Percentiles rank a stretch among this genome's conserved stretches.
Evolutionary conservation across 805 yeast species (phyloP).

Genomic region (Wickerhamiella shivajii): DNA sequence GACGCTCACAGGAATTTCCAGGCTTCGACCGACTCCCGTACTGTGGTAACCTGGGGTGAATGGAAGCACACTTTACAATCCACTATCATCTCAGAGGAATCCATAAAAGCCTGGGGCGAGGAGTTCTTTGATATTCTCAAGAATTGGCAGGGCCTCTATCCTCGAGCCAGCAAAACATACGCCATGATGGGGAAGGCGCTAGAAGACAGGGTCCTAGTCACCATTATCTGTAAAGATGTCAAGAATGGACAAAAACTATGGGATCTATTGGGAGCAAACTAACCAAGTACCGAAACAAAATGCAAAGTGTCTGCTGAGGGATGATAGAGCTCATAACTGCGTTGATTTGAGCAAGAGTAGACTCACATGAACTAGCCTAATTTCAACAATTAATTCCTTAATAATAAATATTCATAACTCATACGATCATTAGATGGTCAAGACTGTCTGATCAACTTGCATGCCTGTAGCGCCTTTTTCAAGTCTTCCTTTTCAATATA

Average conservation of each 20-base stretch:
- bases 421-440: too few relatives aligned
- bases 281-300: too few relatives aligned
- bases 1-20: conserved; percentile 33
- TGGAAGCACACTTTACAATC: conserved; percentile 80
- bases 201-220: conserved; percentile 57
- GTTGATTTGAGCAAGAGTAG: too few relatives aligned
- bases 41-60: conserved; percentile 94
- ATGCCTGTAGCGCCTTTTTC: too few relatives aligned
- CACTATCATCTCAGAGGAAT: conserved; percentile 80
- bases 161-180: conserved; percentile 36
- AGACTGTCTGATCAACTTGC: too few relatives aligned
- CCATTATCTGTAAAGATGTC: conserved; percentile 78
- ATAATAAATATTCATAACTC: too few relatives aligned
- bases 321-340: too few relatives aligned
- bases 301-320: too few relatives aligned
- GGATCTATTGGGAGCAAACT: too few relatives aligned
- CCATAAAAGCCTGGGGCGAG: conserved; percentile 91
- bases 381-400: too few relatives aligned
- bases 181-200: conserved; percentile 46
- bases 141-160: conserved; percentile 81
- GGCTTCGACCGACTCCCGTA: conserved; percentile 37
- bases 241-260: conserved; percentile 58
- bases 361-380: too few relatives aligned
- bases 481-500: too few relatives aligned
- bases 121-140: conserved; percentile 86